Percentiles rank a stretch among this genome's conserved stretches.
Evolutionary conservation across 75 land plant genomes (phyloP).

Genomic region (Sequoiadendron giganteum): DNA sequence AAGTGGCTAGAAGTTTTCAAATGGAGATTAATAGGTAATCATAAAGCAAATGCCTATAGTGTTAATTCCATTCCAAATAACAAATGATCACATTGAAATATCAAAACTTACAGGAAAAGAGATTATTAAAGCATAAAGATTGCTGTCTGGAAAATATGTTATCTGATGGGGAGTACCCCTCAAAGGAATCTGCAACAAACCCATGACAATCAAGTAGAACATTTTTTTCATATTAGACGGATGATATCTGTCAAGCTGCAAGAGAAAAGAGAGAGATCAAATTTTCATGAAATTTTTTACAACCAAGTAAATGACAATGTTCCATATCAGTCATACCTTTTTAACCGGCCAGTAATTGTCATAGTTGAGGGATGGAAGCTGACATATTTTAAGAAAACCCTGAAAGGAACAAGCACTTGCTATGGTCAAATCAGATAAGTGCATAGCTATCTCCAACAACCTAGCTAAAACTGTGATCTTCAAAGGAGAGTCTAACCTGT

Average conservation of each 20-base stretch:
- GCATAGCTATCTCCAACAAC: background rate
- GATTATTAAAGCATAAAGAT: slow-evolving; percentile 88
- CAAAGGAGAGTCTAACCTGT: slow-evolving; percentile 45
- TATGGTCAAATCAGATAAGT: background rate
- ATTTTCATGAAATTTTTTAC: background rate
- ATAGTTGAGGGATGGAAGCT: slow-evolving; percentile 74
- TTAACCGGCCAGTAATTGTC: slow-evolving; percentile 96
- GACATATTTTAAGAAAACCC: slow-evolving; percentile 95
- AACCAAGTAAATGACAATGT: background rate
- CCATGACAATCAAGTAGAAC: background rate
- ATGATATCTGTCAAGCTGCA: slow-evolving; percentile 3
- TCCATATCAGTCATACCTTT: slow-evolving; percentile 46
- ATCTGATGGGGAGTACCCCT: slow-evolving; percentile 97
- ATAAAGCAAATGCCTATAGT: background rate
- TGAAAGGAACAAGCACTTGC: slow-evolving; percentile 14
- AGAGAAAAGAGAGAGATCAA: slow-evolving; percentile 1
- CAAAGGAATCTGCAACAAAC: slow-evolving; percentile 74
- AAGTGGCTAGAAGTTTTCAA: background rate
- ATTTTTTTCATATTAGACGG: background rate
- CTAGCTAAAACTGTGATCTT: background rate
- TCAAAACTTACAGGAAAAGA: slow-evolving; percentile 77
- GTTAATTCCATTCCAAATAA: background rate
- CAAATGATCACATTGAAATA: background rate
- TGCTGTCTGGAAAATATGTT: slow-evolving; percentile 85
- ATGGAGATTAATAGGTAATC: background rate